phyloP scores from a whole-genome alignment of 176 grass and related monocot genomes.

The Hordeum marinum region DNA sequence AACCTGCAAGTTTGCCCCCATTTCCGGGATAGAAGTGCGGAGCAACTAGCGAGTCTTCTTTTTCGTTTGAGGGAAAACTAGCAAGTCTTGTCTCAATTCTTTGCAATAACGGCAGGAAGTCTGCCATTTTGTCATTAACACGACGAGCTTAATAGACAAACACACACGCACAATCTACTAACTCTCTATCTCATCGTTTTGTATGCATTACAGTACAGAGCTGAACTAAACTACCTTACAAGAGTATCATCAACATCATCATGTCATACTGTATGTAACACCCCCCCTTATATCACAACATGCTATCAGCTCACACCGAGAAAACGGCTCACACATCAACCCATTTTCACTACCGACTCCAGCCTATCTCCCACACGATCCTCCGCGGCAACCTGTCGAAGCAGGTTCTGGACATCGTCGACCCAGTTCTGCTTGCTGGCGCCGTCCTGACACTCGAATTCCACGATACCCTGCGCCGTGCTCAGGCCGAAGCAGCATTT shows the following conservation, averaged over 20 bases:
- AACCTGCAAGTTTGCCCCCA: no score
- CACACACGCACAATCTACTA: no score
- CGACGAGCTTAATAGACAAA: no score
- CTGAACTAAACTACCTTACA: not conserved
- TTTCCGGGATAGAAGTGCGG: no score
- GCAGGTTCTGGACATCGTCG: slow-evolving; percentile 78
- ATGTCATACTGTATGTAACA: slow-evolving; percentile 9
- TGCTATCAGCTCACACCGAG: not conserved
- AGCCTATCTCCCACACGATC: slow-evolving; percentile 36
- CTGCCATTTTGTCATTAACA: no score
- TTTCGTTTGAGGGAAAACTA: no score
- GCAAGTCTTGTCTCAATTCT: no score
- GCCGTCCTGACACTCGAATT: slow-evolving; percentile 73
- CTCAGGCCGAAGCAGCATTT: slow-evolving; percentile 66
- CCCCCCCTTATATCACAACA: slow-evolving; percentile 13
- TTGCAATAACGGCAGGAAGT: no score
- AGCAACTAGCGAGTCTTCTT: no score
- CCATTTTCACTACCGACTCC: slow-evolving; percentile 39
- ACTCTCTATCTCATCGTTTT: not conserved
- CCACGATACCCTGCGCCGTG: slow-evolving; percentile 72
- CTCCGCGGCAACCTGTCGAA: slow-evolving; percentile 54
- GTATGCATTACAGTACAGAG: slow-evolving; percentile 20
- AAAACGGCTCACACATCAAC: slow-evolving; percentile 24
- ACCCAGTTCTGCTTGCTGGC: slow-evolving; percentile 77
- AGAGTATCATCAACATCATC: not conserved